These are phyloP conservation scores for Botryotinia narcissicola DNA, from an alignment of 2,329 filamentous ascomycete species.

Conservation along the genomic window DNA sequence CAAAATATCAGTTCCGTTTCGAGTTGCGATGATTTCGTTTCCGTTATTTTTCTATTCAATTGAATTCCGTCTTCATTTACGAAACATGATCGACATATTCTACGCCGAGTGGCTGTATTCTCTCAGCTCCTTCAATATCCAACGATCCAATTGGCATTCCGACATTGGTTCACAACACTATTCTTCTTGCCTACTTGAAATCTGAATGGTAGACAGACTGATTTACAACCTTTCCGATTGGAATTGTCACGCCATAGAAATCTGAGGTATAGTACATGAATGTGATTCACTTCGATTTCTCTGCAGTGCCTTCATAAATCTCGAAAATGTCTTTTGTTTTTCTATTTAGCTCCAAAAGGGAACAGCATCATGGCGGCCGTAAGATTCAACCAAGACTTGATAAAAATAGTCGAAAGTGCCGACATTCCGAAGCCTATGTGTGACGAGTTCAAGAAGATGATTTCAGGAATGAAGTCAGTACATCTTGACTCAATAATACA, in stretches of 20 bases:
- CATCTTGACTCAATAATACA: background rate
- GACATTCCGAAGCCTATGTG: conserved; percentile 15
- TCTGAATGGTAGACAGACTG: background rate
- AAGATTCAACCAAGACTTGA: conserved; percentile 13
- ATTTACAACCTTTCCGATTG: background rate
- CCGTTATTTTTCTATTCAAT: background rate
- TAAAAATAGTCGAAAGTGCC: conserved; percentile 41
- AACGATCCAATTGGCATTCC: background rate
- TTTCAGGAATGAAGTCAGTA: conserved; percentile 30
- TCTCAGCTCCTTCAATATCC: background rate
- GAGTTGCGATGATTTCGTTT: background rate
- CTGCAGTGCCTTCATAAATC: conserved; percentile 2
- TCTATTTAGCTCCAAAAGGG: conserved; percentile 5
- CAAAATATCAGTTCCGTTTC: conserved; percentile 11
- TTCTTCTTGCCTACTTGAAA: background rate
- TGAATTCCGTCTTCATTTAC: background rate
- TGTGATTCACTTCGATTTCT: conserved; percentile 2
- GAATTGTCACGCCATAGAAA: background rate
- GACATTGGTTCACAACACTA: background rate
- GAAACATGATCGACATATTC: conserved; percentile 8
- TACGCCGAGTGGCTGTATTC: conserved; percentile 13
- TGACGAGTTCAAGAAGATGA: conserved; percentile 32
- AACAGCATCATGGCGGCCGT: conserved; percentile 7
- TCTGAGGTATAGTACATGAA: background rate
- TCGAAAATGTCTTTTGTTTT: conserved; percentile 18